Evolutionary conservation across 192 early-diverging fungal species (phyloP), one percentile per base, ranked within the genome.

Genomic region (Entomortierella lignicola): DNA sequence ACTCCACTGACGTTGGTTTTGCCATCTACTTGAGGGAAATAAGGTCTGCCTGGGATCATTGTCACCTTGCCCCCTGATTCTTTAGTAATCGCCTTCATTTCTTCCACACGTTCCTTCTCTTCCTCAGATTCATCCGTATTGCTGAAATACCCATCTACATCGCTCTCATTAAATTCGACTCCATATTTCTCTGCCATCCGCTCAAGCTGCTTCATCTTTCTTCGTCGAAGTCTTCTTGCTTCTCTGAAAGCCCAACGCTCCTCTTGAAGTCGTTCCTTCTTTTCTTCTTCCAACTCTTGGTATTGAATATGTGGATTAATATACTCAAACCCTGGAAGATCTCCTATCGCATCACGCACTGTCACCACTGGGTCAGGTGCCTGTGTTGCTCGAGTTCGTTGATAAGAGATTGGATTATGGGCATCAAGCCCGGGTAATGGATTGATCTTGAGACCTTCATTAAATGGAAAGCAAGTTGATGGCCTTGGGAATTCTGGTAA

Each of bases 291-390:
- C 2, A 73, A 60, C 4, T 81, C 82, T 4, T 81, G 71, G 47
- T 89, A 87, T 18, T 81, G 52, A 18, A 42, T 26, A 50, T 85
- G 73, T n/a, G 89, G 88, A 48, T 90, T 86, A 32, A 80, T 60
- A 62, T 83, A 91, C 64, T 93, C 91, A 50, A 91, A 93, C 47
- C 79, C 87, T 37, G 90, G 91, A 31, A 93, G 77, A 62, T 93
- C 91, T n/a, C 81, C 83, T 34, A 91, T 88, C 2, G 90, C 86
- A 56, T 92, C 91, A 30, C 85, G 81, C 20, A 92, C 86, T 0
- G 91, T 85, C 39, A 91, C 80, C 8, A 72, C 65, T 31, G 83
- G 84, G 42, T 87, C 84, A 21, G 89, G 88, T 7, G 90, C 87
- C 20, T 87, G 80, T 32, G 82, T 82, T 47, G 79, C 71, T 32